phyloP scores from a whole-genome alignment of 2,329 filamentous ascomycete species.

The Xylaria hypoxylon region DNA sequence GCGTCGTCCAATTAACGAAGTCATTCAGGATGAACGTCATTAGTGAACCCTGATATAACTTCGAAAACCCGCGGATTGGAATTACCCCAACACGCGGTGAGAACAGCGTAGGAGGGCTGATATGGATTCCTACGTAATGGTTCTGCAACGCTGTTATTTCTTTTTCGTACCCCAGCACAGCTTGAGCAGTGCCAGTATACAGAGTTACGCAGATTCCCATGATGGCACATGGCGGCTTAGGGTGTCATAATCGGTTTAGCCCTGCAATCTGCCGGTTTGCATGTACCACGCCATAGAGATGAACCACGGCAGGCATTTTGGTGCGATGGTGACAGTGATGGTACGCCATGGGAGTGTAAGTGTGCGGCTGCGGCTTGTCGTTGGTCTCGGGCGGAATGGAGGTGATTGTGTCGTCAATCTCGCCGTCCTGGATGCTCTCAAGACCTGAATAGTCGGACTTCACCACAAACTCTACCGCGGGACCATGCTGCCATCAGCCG shows the following conservation, averaged over 20 bases:
- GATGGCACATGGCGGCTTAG: constrained; percentile 29
- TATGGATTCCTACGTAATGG: neutral
- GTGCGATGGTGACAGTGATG: constrained; percentile 22
- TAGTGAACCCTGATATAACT: neutral
- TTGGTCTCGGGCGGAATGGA: constrained; percentile 18
- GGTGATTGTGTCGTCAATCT: constrained; percentile 8
- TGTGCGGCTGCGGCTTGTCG: constrained; percentile 8
- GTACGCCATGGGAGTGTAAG: constrained; percentile 1
- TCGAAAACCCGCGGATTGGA: neutral
- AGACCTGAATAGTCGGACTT: neutral
- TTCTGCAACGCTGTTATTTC: neutral
- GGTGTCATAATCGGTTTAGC: constrained; percentile 23
- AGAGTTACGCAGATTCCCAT: constrained; percentile 16
- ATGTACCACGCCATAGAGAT: constrained; percentile 17
- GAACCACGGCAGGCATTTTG: neutral
- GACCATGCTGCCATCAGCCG: constrained; percentile 25
- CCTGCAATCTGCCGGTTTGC: constrained; percentile 36
- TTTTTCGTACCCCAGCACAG: neutral
- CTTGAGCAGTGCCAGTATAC: neutral
- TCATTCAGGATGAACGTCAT: neutral
- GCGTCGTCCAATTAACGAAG: neutral
- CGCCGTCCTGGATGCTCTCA: neutral
- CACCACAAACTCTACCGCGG: constrained; percentile 24
- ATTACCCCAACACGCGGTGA: neutral
- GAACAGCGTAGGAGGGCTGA: neutral